Conservation (phyloP, 2,329 filamentous ascomycete species). For the Fusarium coicis region DNA sequence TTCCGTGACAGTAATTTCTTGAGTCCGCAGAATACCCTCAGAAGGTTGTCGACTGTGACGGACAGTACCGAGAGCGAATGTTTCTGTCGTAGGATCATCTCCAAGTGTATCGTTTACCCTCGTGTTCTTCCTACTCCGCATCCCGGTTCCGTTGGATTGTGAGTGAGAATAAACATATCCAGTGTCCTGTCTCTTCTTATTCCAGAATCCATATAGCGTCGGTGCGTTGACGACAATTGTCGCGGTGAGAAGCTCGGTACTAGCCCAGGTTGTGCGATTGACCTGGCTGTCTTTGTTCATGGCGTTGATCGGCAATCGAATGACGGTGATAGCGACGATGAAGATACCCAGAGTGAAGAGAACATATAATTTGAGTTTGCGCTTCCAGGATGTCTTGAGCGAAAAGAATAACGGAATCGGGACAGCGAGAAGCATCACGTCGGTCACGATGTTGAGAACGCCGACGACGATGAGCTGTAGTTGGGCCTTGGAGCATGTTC, state of each 20-base stretch:
- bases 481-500: slow-evolving; percentile 30
- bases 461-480: slow-evolving; percentile 36
- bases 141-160: neutral
- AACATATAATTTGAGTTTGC: slow-evolving; percentile 47
- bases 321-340: slow-evolving; percentile 53
- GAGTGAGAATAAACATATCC: neutral
- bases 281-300: slow-evolving; percentile 49
- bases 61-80: neutral
- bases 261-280: slow-evolving; percentile 53
- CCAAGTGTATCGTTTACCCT: neutral
- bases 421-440: slow-evolving; percentile 43
- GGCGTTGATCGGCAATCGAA: slow-evolving; percentile 52
- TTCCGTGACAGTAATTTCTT: neutral
- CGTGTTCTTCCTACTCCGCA: neutral
- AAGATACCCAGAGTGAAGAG: slow-evolving; percentile 53
- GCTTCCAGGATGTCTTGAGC: slow-evolving; percentile 43
- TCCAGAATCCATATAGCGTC: slow-evolving; percentile 51
- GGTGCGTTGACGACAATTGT: slow-evolving; percentile 53
- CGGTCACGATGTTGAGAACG: slow-evolving; percentile 43
- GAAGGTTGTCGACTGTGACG: neutral
- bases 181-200: slow-evolving; percentile 25
- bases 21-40: neutral
- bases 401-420: slow-evolving; percentile 44
- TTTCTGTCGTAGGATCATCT: neutral
- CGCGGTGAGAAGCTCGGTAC: slow-evolving; percentile 49